A percentile compares a stretch with the other conserved stretches of the same genome.
Conservation (phyloP, 257 asterid species). For the Salvia rosmarinus region DNA sequence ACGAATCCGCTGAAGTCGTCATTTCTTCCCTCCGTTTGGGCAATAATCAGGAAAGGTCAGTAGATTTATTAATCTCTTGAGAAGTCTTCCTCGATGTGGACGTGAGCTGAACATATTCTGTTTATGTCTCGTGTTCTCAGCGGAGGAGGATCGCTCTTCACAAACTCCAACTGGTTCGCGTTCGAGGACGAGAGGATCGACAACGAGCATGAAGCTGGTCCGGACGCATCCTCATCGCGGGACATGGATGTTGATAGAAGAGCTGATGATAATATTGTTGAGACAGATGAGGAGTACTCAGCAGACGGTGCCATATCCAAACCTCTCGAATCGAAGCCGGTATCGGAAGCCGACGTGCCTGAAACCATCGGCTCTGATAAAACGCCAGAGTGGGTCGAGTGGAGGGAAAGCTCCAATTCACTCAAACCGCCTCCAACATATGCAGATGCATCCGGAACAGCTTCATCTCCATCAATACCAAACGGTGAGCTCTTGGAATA, state of each 20-base stretch:
- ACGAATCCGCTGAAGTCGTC: constrained; percentile 63
- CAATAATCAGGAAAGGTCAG: constrained; percentile 54
- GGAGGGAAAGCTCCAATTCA: constrained; percentile 60
- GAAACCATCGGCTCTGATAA: constrained; percentile 45
- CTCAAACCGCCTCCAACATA: constrained; percentile 37
- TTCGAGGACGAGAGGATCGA: constrained; percentile 59
- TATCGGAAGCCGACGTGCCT: constrained; percentile 26
- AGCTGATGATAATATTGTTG: constrained; percentile 38
- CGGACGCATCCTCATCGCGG: constrained; percentile 58
- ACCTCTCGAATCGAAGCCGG: constrained; percentile 39
- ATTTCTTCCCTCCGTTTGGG: constrained; percentile 60
- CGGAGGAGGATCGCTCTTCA: constrained; percentile 59
- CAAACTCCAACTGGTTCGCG: constrained; percentile 89
- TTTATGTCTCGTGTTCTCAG: constrained; percentile 42
- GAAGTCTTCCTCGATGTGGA: neutral
- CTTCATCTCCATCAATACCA: constrained; percentile 38
- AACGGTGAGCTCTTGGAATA: constrained; percentile 44
- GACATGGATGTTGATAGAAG: constrained; percentile 24
- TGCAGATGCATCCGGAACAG: constrained; percentile 37
- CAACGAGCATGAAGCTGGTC: constrained; percentile 45
- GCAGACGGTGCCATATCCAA: constrained; percentile 48
- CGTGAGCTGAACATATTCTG: neutral
- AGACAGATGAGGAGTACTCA: constrained; percentile 50
- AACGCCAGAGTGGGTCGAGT: constrained; percentile 62
- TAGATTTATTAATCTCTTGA: neutral